These are phyloP conservation scores for Barnettozyma botsteinii DNA, from an alignment of 805 yeast species.

Conservation along the genomic window DNA sequence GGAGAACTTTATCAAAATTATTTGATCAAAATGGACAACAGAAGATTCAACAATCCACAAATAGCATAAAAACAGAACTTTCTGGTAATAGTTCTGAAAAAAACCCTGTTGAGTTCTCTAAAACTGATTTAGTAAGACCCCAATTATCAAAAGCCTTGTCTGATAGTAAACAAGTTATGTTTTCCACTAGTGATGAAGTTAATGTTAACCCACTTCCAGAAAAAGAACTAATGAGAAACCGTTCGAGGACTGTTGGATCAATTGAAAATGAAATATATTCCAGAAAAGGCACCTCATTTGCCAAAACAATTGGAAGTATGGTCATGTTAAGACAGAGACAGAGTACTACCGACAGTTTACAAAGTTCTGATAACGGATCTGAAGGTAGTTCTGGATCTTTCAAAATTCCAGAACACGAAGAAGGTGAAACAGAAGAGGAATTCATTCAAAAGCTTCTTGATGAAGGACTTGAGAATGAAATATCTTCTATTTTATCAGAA, in stretches of 20 bases:
- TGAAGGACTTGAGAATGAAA: slow-evolving; percentile 28
- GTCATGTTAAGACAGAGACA: slow-evolving; percentile 28
- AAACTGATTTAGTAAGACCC: slow-evolving; percentile 7
- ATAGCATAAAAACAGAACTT: not conserved
- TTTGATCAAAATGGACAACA: slow-evolving; percentile 12
- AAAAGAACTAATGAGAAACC: slow-evolving; percentile 17
- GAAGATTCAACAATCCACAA: not conserved
- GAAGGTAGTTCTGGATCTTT: slow-evolving; percentile 15
- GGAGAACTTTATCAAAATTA: slow-evolving; percentile 16
- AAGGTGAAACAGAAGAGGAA: slow-evolving; percentile 24
- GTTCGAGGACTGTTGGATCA: slow-evolving; percentile 25
- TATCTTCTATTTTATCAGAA: slow-evolving; percentile 27
- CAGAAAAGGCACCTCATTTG: slow-evolving; percentile 33
- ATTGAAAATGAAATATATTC: slow-evolving; percentile 23
- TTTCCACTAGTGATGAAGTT: not conserved
- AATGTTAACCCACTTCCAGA: not conserved
- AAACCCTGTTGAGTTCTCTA: not conserved
- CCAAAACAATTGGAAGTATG: slow-evolving; percentile 32
- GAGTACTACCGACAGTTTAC: slow-evolving; percentile 8
- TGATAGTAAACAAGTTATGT: slow-evolving; percentile 10
- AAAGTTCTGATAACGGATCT: slow-evolving; percentile 8
- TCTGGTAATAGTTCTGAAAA: not conserved
- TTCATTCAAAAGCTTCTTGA: slow-evolving; percentile 25
- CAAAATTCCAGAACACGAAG: slow-evolving; percentile 23
- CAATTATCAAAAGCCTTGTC: slow-evolving; percentile 13